phyloP scores from a whole-genome alignment of 2,329 filamentous ascomycete genomes.

The Teratosphaeria zuluensis region DNA sequence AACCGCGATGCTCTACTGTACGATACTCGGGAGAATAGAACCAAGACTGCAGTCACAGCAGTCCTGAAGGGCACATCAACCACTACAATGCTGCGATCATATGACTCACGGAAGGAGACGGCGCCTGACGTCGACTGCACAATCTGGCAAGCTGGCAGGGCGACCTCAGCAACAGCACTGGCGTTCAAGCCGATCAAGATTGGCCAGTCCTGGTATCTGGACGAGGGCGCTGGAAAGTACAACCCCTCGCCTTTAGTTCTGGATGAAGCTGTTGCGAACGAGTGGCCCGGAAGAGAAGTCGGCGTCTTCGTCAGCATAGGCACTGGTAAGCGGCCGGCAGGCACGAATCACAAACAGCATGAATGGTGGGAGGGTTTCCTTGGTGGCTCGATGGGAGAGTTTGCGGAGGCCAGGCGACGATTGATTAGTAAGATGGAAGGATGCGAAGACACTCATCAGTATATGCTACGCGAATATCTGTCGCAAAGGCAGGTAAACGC shows the following conservation, averaged over 20 bases:
- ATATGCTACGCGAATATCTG: conserved; percentile 73
- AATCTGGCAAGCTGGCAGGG: conserved; percentile 93
- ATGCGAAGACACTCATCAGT: conserved; percentile 81
- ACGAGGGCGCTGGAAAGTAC: conserved; percentile 84
- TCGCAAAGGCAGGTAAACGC: conserved; percentile 63
- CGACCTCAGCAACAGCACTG: conserved; percentile 81
- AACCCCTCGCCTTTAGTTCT: conserved; percentile 79
- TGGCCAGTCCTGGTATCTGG: conserved; percentile 86
- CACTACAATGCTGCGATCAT: conserved; percentile 69
- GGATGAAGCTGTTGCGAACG: conserved; percentile 83
- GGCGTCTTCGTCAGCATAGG: conserved; percentile 89
- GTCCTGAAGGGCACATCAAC: conserved; percentile 74
- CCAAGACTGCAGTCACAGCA: conserved; percentile 70
- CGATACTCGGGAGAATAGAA: conserved; percentile 68
- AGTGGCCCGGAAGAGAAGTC: conserved; percentile 89
- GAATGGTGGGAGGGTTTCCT: conserved; percentile 90
- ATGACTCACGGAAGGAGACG: conserved; percentile 87
- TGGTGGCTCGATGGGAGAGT: conserved; percentile 63
- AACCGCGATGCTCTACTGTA: conserved; percentile 83
- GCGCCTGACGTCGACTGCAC: conserved; percentile 86
- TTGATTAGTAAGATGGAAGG: conserved; percentile 90
- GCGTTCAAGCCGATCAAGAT: conserved; percentile 95
- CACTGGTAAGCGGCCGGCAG: conserved; percentile 75
- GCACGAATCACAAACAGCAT: conserved; percentile 57
- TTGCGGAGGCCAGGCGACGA: conserved; percentile 76